Percentiles rank a stretch among this genome's conserved stretches.
Conservation (phyloP, 768 basidiomycete species). For the Auricularia sp. region DNA sequence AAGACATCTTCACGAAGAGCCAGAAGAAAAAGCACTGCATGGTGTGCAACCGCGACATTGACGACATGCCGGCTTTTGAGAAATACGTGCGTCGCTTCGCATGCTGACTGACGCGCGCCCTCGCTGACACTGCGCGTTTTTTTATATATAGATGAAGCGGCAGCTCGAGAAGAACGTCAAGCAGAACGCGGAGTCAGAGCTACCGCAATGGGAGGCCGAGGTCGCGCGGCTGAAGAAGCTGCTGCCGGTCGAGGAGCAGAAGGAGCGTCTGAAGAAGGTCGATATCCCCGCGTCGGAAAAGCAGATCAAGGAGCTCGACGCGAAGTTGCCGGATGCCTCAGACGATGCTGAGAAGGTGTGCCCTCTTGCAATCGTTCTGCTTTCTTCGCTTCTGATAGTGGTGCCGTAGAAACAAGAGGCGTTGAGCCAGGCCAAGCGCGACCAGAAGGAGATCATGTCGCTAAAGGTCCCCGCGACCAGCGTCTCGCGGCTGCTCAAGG, state of each 20-base stretch:
- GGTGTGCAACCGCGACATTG: constrained; percentile 64
- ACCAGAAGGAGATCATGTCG: constrained; percentile 47
- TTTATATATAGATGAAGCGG: constrained; percentile 42
- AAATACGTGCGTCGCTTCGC: constrained; percentile 43
- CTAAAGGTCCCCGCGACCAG: constrained; percentile 55
- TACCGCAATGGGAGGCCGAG: constrained; percentile 52
- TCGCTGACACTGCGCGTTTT: constrained; percentile 2
- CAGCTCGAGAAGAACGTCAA: constrained; percentile 49
- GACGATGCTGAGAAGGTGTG: constrained; percentile 54
- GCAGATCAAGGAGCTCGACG: constrained; percentile 49
- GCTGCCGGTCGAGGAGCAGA: constrained; percentile 44
- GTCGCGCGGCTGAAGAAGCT: constrained; percentile 48
- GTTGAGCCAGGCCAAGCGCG: constrained; percentile 43
- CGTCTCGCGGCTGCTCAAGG: constrained; percentile 48
- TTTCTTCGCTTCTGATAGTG: not conserved
- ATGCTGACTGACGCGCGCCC: not conserved
- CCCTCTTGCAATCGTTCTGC: not conserved
- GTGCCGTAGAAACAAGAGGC: constrained; percentile 23
- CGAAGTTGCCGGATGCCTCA: constrained; percentile 41
- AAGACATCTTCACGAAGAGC: constrained; percentile 47
- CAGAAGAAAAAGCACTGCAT: constrained; percentile 59
- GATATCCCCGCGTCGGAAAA: constrained; percentile 63
- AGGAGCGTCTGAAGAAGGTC: constrained; percentile 41
- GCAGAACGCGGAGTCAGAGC: constrained; percentile 37
- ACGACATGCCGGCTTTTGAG: constrained; percentile 53